Conservation (phyloP, 2,329 filamentous ascomycete species). For the Fusarium sambucinum region DNA sequence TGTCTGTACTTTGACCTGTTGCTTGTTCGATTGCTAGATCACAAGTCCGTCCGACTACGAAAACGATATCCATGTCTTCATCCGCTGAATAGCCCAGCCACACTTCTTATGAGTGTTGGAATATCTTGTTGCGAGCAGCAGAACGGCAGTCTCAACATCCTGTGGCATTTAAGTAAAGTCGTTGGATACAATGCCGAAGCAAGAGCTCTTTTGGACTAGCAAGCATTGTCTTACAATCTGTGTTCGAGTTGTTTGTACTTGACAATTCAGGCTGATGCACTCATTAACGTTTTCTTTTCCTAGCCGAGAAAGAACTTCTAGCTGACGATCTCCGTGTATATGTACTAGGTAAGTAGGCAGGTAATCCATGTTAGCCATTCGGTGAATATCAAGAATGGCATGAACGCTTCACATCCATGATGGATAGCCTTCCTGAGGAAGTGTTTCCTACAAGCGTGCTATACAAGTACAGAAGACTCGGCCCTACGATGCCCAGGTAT, state of each 20-base stretch:
- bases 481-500: background rate
- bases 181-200: background rate
- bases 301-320: conserved; percentile 4
- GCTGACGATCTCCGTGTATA: background rate
- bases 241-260: background rate
- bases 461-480: background rate
- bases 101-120: background rate
- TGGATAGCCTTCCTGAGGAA: background rate
- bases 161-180: background rate
- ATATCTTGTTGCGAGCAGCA: background rate
- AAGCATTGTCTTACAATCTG: background rate
- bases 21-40: background rate
- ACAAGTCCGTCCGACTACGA: background rate
- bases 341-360: too few species aligned
- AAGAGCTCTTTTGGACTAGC: background rate
- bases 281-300: background rate
- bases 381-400: background rate
- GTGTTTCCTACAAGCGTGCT: background rate
- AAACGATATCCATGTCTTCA: background rate
- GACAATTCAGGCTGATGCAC: background rate
- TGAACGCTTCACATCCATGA: background rate
- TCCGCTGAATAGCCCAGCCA: background rate
- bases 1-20: background rate
- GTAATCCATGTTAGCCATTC: background rate
- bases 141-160: background rate